Conservation (phyloP, 805 yeast genomes). For the Zygoascus flipseniorum region DNA sequence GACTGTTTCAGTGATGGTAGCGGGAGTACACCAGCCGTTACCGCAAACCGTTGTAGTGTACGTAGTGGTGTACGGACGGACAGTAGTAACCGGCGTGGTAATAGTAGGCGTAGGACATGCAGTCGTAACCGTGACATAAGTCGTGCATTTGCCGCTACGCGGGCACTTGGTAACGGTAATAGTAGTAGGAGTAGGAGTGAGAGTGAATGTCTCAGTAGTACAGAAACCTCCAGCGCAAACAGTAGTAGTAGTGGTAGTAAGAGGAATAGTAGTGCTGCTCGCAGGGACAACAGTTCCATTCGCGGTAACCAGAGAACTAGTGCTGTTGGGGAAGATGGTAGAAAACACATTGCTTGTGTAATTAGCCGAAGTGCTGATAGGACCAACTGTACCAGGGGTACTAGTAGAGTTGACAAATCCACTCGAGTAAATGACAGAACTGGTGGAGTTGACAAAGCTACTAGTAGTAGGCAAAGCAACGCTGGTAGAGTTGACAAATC, state of each 20-base stretch:
- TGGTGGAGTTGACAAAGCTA: neutral
- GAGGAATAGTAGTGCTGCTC: neutral
- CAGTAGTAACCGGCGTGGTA: neutral
- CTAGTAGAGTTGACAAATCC: neutral
- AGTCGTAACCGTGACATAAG: neutral
- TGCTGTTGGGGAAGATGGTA: neutral
- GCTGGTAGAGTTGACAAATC: neutral
- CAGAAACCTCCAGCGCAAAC: neutral
- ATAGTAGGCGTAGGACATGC: neutral
- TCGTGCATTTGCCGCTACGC: neutral
- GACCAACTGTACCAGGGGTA: neutral
- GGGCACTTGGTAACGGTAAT: neutral
- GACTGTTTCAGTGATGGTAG: neutral
- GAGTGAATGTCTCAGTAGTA: neutral
- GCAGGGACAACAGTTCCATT: neutral
- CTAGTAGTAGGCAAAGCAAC: neutral
- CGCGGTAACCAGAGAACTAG: neutral
- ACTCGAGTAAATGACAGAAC: neutral
- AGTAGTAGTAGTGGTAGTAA: conserved; percentile 1
- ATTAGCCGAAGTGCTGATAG: neutral
- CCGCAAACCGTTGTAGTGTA: neutral
- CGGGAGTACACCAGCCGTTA: neutral
- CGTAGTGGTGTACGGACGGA: neutral
- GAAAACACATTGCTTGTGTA: neutral
- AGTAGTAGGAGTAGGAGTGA: conserved; percentile 1